phyloP scores from a whole-genome alignment of 306 rosid genomes.

The Herpetospermum pedunculosum region DNA sequence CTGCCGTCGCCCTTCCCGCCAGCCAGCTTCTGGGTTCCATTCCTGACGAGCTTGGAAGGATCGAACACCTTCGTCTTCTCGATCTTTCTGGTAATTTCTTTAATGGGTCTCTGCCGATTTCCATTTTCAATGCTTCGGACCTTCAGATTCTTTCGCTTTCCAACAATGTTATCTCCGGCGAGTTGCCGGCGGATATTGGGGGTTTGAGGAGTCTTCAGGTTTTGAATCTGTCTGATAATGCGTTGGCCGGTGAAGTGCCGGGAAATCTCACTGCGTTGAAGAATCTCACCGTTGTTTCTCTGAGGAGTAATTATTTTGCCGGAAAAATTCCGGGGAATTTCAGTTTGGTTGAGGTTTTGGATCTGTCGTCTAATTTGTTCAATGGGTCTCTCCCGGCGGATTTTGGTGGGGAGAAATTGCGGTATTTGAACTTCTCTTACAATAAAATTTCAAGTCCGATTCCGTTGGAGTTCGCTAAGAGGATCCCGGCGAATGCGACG shows the following conservation, averaged over 20 bases:
- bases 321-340: slow-evolving; percentile 50
- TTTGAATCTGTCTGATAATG: slow-evolving; percentile 77
- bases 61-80: slow-evolving; percentile 50
- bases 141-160: slow-evolving; percentile 65
- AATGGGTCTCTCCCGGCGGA: slow-evolving; percentile 62
- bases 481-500: slow-evolving; percentile 37
- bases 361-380: slow-evolving; percentile 74
- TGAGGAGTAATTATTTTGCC: slow-evolving; percentile 60
- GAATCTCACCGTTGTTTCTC: slow-evolving; percentile 48
- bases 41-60: slow-evolving; percentile 43
- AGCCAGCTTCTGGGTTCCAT: slow-evolving; percentile 72
- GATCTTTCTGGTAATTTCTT: slow-evolving; percentile 83
- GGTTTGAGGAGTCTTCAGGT: slow-evolving; percentile 40
- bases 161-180: slow-evolving; percentile 65
- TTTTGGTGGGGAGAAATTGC: slow-evolving; percentile 39
- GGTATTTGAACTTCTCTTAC: slow-evolving; percentile 65
- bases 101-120: slow-evolving; percentile 56
- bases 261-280: slow-evolving; percentile 31
- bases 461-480: slow-evolving; percentile 36
- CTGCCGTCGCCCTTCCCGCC: slow-evolving; percentile 49
- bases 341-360: slow-evolving; percentile 38
- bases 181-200: slow-evolving; percentile 43
- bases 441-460: slow-evolving; percentile 65
- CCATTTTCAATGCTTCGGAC: slow-evolving; percentile 67
- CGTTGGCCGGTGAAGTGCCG: slow-evolving; percentile 64